Evolutionary conservation across 202 grass and related monocot species (phyloP), one percentile per base, ranked within the genome.

Genomic region (Eragrostis tef): DNA sequence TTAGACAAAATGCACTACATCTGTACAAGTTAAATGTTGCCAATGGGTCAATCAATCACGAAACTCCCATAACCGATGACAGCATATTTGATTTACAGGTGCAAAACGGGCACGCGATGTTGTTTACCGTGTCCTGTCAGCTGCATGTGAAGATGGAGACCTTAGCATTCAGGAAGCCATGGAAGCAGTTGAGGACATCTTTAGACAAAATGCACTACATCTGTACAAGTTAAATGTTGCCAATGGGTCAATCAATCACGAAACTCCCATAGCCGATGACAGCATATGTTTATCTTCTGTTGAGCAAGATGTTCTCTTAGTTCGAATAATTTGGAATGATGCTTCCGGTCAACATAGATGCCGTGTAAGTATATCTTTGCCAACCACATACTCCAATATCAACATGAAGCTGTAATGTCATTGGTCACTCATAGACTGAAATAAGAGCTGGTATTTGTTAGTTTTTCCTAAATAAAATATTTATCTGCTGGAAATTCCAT

Each of bases 321-420:
- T 98, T 78, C 95, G 95, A 62, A 82, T 98, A 17, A 72, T 94
- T 76, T 98, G 95, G 95, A 77, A 50, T 31, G 95, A 98, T 91
- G 74, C 88, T 81, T 98, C 95, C 70, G 95, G 86, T 70, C 92
- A 98, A 94, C 60, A 89, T 86, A 88, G 95, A 90, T 98, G 95
- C 26, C 92, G 95, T 52, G 95, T 98, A 79, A 98, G 90, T 78
- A 84, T 65, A 65, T 71, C 65, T 87, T 85, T 74, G 52, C 58
- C 54, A 19, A 77, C 7, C 74, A 75, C 19, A 64, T 74, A 79
- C 54, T 77, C 8, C 24, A 81, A 25, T 85, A 13, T 67, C 56
- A 57, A 57, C 47, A 81, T 53, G 11, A 57, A 34, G 22, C 36
- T 10, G 8, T 79, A 36, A 15, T 64, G 19, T 64, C 41, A 19